Base-by-base conservation (phyloP, 2,329 filamentous ascomycete genomes). In the Zelopaecilomyces penicillatus region DNA sequence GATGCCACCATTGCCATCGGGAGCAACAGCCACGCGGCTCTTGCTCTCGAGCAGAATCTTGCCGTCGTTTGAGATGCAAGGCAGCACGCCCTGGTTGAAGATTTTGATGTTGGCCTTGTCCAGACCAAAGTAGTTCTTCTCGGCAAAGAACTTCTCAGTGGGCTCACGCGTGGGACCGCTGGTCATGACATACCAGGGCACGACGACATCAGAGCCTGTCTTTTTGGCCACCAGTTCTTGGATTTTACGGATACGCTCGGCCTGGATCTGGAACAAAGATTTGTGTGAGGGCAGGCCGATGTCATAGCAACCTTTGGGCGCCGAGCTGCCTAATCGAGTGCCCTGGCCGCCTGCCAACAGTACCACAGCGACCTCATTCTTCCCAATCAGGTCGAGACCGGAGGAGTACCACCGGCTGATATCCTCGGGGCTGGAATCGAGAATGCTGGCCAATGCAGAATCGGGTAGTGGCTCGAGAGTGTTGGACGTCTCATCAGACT, bases 111-210 rank as follows among this genome's bases (percentile, higher is more conserved):
- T 93, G 64, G 85, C 81, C 67, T 86, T 78, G 54, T 83, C 76
- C 48, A 98, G 70, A 5, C 93, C 93, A 65, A 98, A 98, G 74
- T 89, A 97, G 46, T 80, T 78, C 73, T 97, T 76, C 66, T 95
- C 76, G 63, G 85, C 71, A 67, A 98, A 97, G 73, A 93, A 98
- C 50, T 85, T 74, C 73, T 95, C 86, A n/a, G 93, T 98, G 35
- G 90, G 87, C 50, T 80, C 81, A 54, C 90, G 80, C 6, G 93
- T 98, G 38, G 93, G 93, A 4, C 93, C 93, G 59, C 88, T 95
- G 58, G 93, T 98, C 93, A 98, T 98, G 66, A 98, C 88, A 69
- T 98, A 98, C 93, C 93, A 98, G 9, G 93, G 93, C 36, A 97
- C 82, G 30, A 84, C 73, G 37, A 80, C 80, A 49, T 69, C 52